Percentiles rank a stretch among this genome's conserved stretches.
Evolutionary conservation across 441 rosid species (phyloP).

Genomic region (Arabidopsis lyrata): DNA sequence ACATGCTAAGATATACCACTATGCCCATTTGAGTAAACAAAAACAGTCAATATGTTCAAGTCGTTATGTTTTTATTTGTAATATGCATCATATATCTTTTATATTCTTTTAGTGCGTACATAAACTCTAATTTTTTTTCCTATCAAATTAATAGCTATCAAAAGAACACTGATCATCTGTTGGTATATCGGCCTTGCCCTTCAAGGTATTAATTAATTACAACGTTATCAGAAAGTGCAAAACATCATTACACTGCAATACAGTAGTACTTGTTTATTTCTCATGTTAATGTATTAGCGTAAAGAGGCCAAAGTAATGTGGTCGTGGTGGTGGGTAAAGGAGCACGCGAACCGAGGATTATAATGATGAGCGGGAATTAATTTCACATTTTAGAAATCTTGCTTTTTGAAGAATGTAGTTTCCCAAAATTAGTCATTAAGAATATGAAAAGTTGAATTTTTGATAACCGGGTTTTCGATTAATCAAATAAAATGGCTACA

Average conservation of each 20-base stretch:
- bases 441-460: too few relatives aligned
- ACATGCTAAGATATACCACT: slow-evolving; percentile 32
- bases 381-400: neutral
- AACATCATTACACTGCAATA: too few relatives aligned
- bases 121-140: neutral
- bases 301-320: neutral
- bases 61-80: neutral
- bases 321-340: neutral
- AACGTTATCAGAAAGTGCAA: too few relatives aligned
- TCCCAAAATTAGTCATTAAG: too few relatives aligned
- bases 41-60: neutral
- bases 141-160: too few relatives aligned
- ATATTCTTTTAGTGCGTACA: neutral
- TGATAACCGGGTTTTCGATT: too few relatives aligned
- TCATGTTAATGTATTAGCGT: neutral
- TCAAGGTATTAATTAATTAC: too few relatives aligned
- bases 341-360: slow-evolving; percentile 6
- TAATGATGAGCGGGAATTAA: neutral
- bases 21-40: neutral
- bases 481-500: too few relatives aligned
- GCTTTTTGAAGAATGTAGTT: neutral
- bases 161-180: too few relatives aligned
- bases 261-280: neutral
- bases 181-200: too few relatives aligned
- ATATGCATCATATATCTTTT: neutral